Conservation (phyloP, 306 rosid genomes). For the Glycine soja region DNA sequence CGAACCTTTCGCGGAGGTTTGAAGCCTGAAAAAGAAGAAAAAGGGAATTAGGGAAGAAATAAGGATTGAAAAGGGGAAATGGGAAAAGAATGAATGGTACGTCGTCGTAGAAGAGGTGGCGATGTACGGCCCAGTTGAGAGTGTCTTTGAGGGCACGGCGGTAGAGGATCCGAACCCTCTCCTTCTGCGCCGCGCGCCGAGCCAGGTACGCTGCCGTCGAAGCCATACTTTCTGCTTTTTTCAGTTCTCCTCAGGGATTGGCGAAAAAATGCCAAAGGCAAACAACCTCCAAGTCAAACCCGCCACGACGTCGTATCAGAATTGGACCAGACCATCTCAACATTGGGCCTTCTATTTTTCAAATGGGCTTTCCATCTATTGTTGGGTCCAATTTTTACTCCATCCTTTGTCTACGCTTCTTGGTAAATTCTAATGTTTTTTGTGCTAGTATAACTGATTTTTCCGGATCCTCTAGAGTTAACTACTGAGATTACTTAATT, state of each 20-base stretch:
- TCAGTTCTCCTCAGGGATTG: background rate
- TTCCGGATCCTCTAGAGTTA: too few relatives aligned
- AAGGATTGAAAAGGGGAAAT: too few relatives aligned
- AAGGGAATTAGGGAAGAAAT: background rate
- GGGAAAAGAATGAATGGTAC: slow-evolving; percentile 44
- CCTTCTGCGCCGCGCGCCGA: slow-evolving; percentile 95
- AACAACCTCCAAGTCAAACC: background rate
- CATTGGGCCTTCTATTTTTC: too few relatives aligned
- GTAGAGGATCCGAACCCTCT: slow-evolving; percentile 94
- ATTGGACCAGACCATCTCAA: too few relatives aligned
- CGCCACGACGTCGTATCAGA: background rate
- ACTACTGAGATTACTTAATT: too few relatives aligned
- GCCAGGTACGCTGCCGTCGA: slow-evolving; percentile 68
- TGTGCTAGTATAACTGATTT: too few relatives aligned
- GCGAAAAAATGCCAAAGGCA: background rate
- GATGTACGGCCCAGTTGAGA: slow-evolving; percentile 99
- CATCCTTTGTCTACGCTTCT: too few relatives aligned
- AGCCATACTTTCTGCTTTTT: slow-evolving; percentile 32
- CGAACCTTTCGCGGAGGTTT: slow-evolving; percentile 84
- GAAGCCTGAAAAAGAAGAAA: slow-evolving; percentile 65
- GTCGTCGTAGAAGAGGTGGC: slow-evolving; percentile 92
- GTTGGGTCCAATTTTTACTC: too few relatives aligned
- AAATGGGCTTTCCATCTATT: too few relatives aligned
- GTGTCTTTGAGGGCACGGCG: slow-evolving; percentile 90
- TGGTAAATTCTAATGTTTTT: too few relatives aligned